Conservation (phyloP, 495 filamentous ascomycete genomes). For the Rusavskia elegans region DNA sequence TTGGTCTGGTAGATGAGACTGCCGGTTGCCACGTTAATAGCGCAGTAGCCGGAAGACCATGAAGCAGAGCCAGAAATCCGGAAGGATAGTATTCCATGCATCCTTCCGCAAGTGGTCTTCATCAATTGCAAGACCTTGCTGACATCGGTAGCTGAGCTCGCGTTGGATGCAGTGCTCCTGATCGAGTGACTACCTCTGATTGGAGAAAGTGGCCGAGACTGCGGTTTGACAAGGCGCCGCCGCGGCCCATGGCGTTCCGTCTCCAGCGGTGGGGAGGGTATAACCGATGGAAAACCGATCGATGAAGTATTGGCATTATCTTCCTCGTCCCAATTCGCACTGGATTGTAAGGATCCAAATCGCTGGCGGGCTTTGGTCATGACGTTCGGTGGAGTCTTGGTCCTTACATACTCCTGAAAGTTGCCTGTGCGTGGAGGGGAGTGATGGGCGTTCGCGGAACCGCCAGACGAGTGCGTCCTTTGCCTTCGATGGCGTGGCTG, state of each 20-base stretch:
- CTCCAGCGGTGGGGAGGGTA: constrained; percentile 24
- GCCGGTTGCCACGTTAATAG: constrained; percentile 38
- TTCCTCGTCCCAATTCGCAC: constrained; percentile 16
- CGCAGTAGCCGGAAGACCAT: constrained; percentile 42
- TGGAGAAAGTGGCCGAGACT: constrained; percentile 18
- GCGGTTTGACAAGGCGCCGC: constrained; percentile 29
- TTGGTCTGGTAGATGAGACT: constrained; percentile 41
- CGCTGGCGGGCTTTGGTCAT: constrained; percentile 23
- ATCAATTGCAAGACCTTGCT: constrained; percentile 37
- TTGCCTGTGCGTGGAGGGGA: constrained; percentile 34
- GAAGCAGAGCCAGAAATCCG: constrained; percentile 35
- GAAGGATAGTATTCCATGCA: constrained; percentile 39
- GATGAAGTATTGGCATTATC: constrained; percentile 17
- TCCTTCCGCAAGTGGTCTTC: constrained; percentile 41
- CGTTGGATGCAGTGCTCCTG: constrained; percentile 35
- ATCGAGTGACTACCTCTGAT: constrained; percentile 19
- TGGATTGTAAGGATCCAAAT: constrained; percentile 26
- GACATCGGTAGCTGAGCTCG: constrained; percentile 31
- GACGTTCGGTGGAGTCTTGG: constrained; percentile 23
- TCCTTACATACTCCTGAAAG: constrained; percentile 30
- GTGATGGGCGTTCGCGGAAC: constrained; percentile 11
- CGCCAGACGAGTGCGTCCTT: constrained; percentile 1
- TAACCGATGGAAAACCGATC: constrained; percentile 35
- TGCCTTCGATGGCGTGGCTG: constrained; percentile 20
- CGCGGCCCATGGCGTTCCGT: constrained; percentile 19